Conservation (phyloP, 306 rosid species). For the Inga oerstediana region DNA sequence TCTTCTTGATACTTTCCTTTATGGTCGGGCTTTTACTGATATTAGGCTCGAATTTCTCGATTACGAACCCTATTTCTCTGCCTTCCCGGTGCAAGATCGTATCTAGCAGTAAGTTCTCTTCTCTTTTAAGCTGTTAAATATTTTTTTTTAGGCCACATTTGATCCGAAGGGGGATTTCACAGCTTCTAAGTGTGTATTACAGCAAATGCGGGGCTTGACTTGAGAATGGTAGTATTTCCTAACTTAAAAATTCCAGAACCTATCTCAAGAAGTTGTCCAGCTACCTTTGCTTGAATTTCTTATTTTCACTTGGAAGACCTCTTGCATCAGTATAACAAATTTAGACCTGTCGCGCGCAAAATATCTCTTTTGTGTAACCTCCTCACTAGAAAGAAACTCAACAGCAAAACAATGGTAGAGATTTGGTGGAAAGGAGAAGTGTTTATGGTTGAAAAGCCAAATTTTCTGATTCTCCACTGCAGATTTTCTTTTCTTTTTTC, state of each 20-base stretch:
- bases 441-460: background rate
- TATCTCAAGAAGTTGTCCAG: background rate
- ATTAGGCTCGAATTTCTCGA: constrained; percentile 51
- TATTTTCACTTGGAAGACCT: background rate
- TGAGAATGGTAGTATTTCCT: background rate
- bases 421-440: background rate
- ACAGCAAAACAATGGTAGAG: background rate
- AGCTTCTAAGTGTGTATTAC: background rate
- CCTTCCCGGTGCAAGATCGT: constrained; percentile 87
- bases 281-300: background rate
- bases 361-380: background rate
- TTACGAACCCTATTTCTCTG: constrained; percentile 58
- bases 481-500: background rate
- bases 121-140: background rate
- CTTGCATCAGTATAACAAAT: background rate
- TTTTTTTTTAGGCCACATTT: constrained; percentile 4
- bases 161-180: background rate
- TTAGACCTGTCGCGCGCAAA: background rate
- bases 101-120: constrained; percentile 65
- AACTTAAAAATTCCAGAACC: background rate
- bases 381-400: background rate
- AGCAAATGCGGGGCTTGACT: background rate
- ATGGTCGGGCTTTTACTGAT: constrained; percentile 46
- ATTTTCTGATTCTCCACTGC: constrained; percentile 7
- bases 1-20: constrained; percentile 46